Evolutionary conservation across 163 green algal genomes (phyloP), one percentile per base, ranked within the genome.

Genomic region (Chlorella variabilis): DNA sequence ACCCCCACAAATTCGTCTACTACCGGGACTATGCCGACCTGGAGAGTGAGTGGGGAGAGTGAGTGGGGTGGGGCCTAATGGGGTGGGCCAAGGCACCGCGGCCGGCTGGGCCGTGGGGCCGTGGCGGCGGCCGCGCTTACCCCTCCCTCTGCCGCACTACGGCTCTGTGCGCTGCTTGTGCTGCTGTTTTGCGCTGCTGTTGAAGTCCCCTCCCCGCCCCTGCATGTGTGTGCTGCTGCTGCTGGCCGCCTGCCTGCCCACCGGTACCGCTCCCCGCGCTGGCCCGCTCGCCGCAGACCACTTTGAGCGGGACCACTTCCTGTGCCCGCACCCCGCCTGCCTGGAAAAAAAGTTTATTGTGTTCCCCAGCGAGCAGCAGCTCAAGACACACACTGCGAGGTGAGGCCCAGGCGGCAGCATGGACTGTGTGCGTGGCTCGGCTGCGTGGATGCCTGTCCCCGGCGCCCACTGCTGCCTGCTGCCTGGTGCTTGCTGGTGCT

Each of bases 311-410:
- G 83, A 92, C 25, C 96, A 99, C 88, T 91, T 93, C 89, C 79
- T 90, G 49, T 99, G 96, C 89, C 90, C 93, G 23, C 87, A 98
- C 84, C 89, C 89, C 0, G 61, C 70, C 27, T 99, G 96, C 91
- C 78, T 98, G 78, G 92, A 97, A 82, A 85, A 90, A 38, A 95
- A 96, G 83, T 98, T 98, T 80, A 88, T 98, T 36, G 96, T 98
- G 39, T 99, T 98, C 75, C 3, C 31, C 21, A 87, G 80, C 0
- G 93, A 97, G 75, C 69, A 91, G 23, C 95, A 98, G 79, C 71
- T 79, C 23, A 79, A 79, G 71, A 79, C 71, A 4, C 71, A 79
- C 71, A 79, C 71, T 2, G 71, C 71, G 2, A 25, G 71, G 71
- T 79, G 36, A 20, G 54, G n/a, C n/a, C n/a, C n/a, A n/a, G n/a